Conservation (phyloP, 2,329 filamentous ascomycete genomes). For the Endoconidiophora polonica region DNA sequence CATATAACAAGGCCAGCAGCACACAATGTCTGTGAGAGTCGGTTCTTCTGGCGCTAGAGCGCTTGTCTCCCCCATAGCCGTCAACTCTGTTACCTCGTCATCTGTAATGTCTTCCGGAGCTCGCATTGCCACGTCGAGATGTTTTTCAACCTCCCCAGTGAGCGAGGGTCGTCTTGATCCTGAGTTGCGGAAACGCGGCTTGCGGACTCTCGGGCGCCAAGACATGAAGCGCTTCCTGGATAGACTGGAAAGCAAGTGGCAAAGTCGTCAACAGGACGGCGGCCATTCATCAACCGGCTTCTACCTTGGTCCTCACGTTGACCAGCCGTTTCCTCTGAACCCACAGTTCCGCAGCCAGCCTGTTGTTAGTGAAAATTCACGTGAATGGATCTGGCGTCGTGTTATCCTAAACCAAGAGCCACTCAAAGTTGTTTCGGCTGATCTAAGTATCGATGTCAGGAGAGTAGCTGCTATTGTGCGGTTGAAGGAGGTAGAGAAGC, state of each 20-base stretch:
- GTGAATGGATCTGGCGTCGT: conserved; percentile 56
- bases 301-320: conserved; percentile 23
- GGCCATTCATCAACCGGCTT: conserved; percentile 16
- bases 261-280: conserved; percentile 12
- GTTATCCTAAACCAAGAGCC: conserved; percentile 50
- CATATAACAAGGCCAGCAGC: no score
- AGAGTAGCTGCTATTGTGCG: conserved; percentile 73
- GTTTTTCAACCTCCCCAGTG: conserved; percentile 1
- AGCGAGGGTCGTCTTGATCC: conserved; percentile 10
- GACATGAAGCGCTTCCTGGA: conserved; percentile 12
- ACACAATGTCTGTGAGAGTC: not conserved
- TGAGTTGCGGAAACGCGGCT: conserved; percentile 6
- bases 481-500: conserved; percentile 71
- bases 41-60: not conserved
- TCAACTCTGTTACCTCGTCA: no score
- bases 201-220: conserved; percentile 11
- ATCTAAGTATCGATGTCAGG: conserved; percentile 64
- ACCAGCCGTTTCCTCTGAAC: conserved; percentile 60
- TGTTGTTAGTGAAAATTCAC: conserved; percentile 56
- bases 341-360: conserved; percentile 49
- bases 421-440: conserved; percentile 59
- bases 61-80: no score
- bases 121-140: not conserved
- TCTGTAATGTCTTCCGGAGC: no score
- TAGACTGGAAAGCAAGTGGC: conserved; percentile 13